Conservation (phyloP, 441 rosid species). For the Aleurites moluccanus region DNA sequence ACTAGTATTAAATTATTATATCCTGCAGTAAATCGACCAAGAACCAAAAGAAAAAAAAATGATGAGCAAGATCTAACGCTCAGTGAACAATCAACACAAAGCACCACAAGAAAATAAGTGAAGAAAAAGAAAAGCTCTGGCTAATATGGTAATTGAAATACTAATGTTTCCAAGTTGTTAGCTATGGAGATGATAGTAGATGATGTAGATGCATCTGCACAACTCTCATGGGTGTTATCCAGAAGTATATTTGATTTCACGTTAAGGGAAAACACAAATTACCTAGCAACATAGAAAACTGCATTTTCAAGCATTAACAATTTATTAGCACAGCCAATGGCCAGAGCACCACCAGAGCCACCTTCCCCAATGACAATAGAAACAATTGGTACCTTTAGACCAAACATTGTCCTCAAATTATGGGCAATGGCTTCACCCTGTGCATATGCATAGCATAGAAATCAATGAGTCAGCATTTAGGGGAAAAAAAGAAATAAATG, state of each 20-base stretch:
- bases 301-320: conserved; percentile 91
- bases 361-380: conserved; percentile 97
- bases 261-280: conserved; percentile 21
- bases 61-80: not conserved
- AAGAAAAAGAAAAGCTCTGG: not conserved
- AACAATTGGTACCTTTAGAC: conserved; percentile 85
- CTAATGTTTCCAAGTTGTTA: not conserved
- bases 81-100: conserved; percentile 3
- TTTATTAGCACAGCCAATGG: conserved; percentile 89
- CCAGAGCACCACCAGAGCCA: conserved; percentile 98
- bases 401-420: conserved; percentile 89
- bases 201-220: not conserved
- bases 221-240: not conserved
- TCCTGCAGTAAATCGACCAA: not conserved
- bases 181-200: not conserved
- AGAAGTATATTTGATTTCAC: conserved; percentile 3
- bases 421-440: conserved; percentile 98
- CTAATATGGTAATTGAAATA: conserved; percentile 3
- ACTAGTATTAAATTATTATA: not conserved
- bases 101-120: not conserved
- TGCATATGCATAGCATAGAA: conserved; percentile 21
- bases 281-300: conserved; percentile 96
- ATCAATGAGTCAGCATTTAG: conserved; percentile 23
- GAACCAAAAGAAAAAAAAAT: not conserved
- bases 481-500: not conserved